Base-by-base conservation (phyloP, 192 early-diverging fungal species). In the Linnemannia elongata region DNA sequence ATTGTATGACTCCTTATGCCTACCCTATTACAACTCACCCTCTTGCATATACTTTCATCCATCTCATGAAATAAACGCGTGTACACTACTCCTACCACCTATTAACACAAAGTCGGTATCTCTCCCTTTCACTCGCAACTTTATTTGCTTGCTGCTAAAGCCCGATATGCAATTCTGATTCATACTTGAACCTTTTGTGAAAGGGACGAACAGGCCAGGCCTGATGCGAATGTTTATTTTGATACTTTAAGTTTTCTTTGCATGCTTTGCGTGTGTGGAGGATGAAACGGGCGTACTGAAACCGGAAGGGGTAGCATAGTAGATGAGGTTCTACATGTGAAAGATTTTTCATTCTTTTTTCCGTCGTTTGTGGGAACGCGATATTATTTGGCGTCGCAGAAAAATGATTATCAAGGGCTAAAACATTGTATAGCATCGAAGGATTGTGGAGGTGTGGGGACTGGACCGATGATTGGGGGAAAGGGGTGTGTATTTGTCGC, bases 11-110 rank as follows among this genome's bases (percentile, higher is more conserved):
- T 7, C n/a, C 17, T n/a, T 42, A 72, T 41, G 60, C 30, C 60
- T 66, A n/a, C 55, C 22, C 27, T 13, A 9, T 15, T 33, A 35
- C 60, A 66, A 66, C 38, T 39, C 30, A 13, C 6, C 30, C 27
- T 33, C 12, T 22, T 66, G 60, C 60, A 66, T 66, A 66, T 33
- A 30, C 60, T 30, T 30, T 66, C 60, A 66, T 66, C 27, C 60
- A 66, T 66, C 27, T 13, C 27, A 66, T 66, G 60, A 66, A 66
- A 66, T 66, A 66, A 66, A 66, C 60, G 60, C 60, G 60, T 66
- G 60, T 66, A 66, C 60, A 66, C 27, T 66, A 66, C 60, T 33
- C n/a, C 27, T 30, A 70, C 69, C 15, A 39, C 13, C 69, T 70
- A n/a, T 17, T 17, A 22, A 24, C 24, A 15, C 0, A n/a, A 10